phyloP scores from a whole-genome alignment of 1,284 basidiomycete species.

The Ganoderma lingzhi region DNA sequence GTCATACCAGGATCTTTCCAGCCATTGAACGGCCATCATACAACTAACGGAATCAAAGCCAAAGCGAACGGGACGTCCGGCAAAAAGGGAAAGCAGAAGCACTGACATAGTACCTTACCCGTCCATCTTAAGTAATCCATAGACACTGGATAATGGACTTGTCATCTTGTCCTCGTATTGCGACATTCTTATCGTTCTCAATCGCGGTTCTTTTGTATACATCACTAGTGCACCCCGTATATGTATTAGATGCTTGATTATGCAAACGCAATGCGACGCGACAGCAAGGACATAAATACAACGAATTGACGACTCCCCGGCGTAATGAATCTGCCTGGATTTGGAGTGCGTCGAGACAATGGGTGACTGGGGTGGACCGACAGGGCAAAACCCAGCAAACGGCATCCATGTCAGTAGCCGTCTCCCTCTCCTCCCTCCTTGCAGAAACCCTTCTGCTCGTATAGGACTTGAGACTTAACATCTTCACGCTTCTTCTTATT shows the following conservation, averaged over 20 bases:
- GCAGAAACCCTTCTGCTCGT: slow-evolving; percentile 83
- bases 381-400: not conserved
- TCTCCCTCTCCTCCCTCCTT: slow-evolving; percentile 93
- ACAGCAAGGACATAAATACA: slow-evolving; percentile 33
- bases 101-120: slow-evolving; percentile 19
- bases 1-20: slow-evolving; percentile 44
- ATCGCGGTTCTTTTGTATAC: not conserved
- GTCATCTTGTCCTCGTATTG: slow-evolving; percentile 13
- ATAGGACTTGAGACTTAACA: slow-evolving; percentile 77
- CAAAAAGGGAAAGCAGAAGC: slow-evolving; percentile 72
- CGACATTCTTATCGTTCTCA: not conserved
- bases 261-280: slow-evolving; percentile 24
- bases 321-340: slow-evolving; percentile 50
- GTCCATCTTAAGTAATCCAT: not conserved
- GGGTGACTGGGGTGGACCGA: slow-evolving; percentile 6
- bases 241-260: slow-evolving; percentile 23
- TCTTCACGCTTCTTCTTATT: slow-evolving; percentile 77
- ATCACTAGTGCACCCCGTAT: slow-evolving; percentile 4
- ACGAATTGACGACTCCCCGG: slow-evolving; percentile 36
- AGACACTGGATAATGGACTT: not conserved
- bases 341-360: slow-evolving; percentile 29
- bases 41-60: slow-evolving; percentile 41
- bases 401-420: slow-evolving; percentile 65
- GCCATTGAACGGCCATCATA: slow-evolving; percentile 48
- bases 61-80: slow-evolving; percentile 50